Percentiles rank a stretch among this genome's conserved stretches.
These are phyloP conservation scores for Raffaelea albimanens DNA, from an alignment of 2,329 filamentous ascomycete genomes.

Conservation along the genomic window DNA sequence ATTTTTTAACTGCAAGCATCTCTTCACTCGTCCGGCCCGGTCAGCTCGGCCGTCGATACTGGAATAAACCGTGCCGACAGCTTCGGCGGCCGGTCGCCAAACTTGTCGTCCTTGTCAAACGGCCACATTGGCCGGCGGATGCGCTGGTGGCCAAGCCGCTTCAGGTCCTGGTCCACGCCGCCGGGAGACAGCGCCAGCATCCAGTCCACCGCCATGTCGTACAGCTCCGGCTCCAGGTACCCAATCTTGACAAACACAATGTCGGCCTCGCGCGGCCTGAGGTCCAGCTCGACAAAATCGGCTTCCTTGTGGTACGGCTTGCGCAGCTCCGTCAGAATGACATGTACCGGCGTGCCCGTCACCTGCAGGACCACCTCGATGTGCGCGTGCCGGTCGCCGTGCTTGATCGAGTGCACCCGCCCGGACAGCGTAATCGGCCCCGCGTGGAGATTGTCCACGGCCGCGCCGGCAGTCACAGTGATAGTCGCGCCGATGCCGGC, in stretches of 20 bases:
- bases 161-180: slow-evolving; percentile 42
- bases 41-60: slow-evolving; percentile 10
- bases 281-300: slow-evolving; percentile 39
- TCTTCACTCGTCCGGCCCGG: slow-evolving; percentile 9
- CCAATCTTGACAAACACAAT: slow-evolving; percentile 48
- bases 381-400: slow-evolving; percentile 37
- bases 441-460: slow-evolving; percentile 36
- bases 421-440: slow-evolving; percentile 42
- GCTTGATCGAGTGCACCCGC: slow-evolving; percentile 36
- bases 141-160: slow-evolving; percentile 34
- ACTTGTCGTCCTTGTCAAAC: slow-evolving; percentile 13
- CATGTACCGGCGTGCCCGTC: slow-evolving; percentile 32
- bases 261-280: slow-evolving; percentile 34
- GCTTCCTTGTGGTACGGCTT: slow-evolving; percentile 44
- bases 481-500: slow-evolving; percentile 36
- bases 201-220: slow-evolving; percentile 43
- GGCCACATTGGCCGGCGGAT: slow-evolving; percentile 37
- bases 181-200: slow-evolving; percentile 44
- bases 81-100: slow-evolving; percentile 11
- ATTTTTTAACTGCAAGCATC: too few relatives aligned
- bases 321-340: slow-evolving; percentile 39
- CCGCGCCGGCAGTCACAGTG: slow-evolving; percentile 40
- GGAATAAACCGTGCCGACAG: slow-evolving; percentile 16
- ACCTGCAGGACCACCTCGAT: slow-evolving; percentile 40
- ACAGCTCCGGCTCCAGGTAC: slow-evolving; percentile 44